Evolutionary conservation across 2,329 filamentous ascomycete genomes (phyloP).

Genomic region (Calonectria fujianensis): DNA sequence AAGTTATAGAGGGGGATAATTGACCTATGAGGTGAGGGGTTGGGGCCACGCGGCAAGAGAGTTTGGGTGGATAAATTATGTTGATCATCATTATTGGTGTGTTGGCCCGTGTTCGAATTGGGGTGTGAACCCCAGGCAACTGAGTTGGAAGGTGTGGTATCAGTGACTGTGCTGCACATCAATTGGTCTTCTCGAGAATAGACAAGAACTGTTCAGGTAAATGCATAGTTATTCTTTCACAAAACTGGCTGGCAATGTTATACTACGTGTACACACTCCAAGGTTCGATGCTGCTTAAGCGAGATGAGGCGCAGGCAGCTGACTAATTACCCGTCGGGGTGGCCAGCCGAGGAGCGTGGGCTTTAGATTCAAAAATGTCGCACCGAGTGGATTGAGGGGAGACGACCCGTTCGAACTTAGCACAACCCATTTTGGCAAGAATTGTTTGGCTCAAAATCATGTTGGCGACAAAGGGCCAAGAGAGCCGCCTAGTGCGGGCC

Average conservation of each 20-base stretch:
- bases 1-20: slow-evolving; percentile 16
- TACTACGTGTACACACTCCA: too few species aligned
- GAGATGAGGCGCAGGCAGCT: slow-evolving; percentile 21
- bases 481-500: slow-evolving; percentile 43
- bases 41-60: not conserved
- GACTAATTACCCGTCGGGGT: slow-evolving; percentile 3
- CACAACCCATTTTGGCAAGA: slow-evolving; percentile 14
- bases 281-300: slow-evolving; percentile 5
- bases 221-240: not conserved
- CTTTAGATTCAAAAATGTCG: slow-evolving; percentile 22
- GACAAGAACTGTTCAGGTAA: not conserved
- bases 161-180: not conserved
- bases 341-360: not conserved
- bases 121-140: not conserved
- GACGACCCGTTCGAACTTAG: slow-evolving; percentile 5
- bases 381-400: not conserved
- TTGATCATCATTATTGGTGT: not conserved
- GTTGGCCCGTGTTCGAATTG: not conserved
- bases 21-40: not conserved
- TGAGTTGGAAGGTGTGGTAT: not conserved
- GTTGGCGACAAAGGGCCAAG: not conserved
- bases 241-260: not conserved
- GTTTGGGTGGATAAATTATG: not conserved
- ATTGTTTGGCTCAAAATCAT: slow-evolving; percentile 11
- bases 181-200: not conserved